Base-by-base conservation (phyloP, 139 green algal species). In the Coelastrella sp. region DNA sequence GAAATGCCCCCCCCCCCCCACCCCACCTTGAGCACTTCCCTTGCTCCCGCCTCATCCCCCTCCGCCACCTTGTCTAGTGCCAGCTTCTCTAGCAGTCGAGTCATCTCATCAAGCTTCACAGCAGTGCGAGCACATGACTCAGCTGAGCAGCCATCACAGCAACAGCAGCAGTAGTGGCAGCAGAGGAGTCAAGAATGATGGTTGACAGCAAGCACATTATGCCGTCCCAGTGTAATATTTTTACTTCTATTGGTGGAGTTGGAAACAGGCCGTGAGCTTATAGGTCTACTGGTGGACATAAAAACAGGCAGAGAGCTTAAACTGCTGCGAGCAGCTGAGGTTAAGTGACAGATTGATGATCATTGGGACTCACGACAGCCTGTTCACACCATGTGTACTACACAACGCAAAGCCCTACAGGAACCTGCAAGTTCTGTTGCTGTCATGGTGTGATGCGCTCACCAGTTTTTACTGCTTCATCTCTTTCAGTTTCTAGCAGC, bases 61-160 rank as follows among this genome's bases (percentile, higher is more conserved):
- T 92, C 76, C 73, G 87, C 82, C 58, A 92, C 81, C 65, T 94
- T 94, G 82, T 93, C 89, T 35, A 94, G 63, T 0, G 92, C 92
- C 22, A 94, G 89, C 60, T 85, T 66, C 85, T 94, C 88, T 56
- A 88, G 88, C 57, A 88, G 88, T 4, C 63, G 79, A 7, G 25
- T 80, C 92, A 94, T 94, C 59, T 94, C 92, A n/a, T 91, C 89
- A 35, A 94, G 90, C 73, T 89, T 89, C 0, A 92, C 90, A 27
- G 81, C 87, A 12, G 92, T 91, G 22, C 83, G 84, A 12, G 90
- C 88, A 25, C 87, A 92, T 22, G 90, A 91, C 90, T 94, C 92
- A 25, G 90, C 92, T 94, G 90, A 79, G 27, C 57, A 73, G 59
- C 22, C 58, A 11, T 22, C 74, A 19, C 79, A 85, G 79, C 79